These are phyloP conservation scores for Auricularia cornea DNA, from an alignment of 768 basidiomycete genomes.

Conservation along the genomic window DNA sequence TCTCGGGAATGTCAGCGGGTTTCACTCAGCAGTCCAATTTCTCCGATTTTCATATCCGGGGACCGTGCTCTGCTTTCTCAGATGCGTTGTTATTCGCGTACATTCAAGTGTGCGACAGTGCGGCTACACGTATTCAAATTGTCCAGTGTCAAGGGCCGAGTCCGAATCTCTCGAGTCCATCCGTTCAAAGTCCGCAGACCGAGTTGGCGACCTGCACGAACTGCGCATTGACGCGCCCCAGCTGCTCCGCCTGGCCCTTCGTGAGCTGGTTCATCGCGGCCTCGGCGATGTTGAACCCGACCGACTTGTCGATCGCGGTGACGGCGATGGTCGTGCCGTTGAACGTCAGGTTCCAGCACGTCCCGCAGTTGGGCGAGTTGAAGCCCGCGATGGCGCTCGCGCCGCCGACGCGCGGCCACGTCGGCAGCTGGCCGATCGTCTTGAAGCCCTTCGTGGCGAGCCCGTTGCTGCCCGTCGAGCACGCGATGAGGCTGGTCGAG, in stretches of 20 bases:
- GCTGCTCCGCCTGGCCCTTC: conserved; percentile 33
- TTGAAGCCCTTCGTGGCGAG: conserved; percentile 25
- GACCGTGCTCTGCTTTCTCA: no score
- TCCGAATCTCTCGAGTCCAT: not conserved
- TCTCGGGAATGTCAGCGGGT: no score
- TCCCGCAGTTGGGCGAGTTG: conserved; percentile 46
- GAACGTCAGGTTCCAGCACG: conserved; percentile 53
- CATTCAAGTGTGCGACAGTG: not conserved
- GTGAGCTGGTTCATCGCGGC: conserved; percentile 51
- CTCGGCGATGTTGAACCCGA: conserved; percentile 41
- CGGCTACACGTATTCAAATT: not conserved
- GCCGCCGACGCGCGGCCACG: conserved; percentile 54
- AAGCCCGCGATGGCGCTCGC: conserved; percentile 41
- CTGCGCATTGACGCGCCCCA: conserved; percentile 41
- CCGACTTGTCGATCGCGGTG: conserved; percentile 44
- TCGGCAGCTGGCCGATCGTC: conserved; percentile 44
- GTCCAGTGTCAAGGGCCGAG: not conserved
- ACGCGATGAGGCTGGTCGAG: conserved; percentile 6
- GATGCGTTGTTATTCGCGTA: no score
- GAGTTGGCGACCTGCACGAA: conserved; percentile 37
- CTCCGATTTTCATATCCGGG: no score
- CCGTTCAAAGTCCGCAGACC: conserved; percentile 38
- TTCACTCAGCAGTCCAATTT: no score
- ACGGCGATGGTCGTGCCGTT: conserved; percentile 30
- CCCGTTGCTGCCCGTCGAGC: conserved; percentile 4